Conservation (phyloP, 352 stramenopile species). For the Phytopythium aichiense region DNA sequence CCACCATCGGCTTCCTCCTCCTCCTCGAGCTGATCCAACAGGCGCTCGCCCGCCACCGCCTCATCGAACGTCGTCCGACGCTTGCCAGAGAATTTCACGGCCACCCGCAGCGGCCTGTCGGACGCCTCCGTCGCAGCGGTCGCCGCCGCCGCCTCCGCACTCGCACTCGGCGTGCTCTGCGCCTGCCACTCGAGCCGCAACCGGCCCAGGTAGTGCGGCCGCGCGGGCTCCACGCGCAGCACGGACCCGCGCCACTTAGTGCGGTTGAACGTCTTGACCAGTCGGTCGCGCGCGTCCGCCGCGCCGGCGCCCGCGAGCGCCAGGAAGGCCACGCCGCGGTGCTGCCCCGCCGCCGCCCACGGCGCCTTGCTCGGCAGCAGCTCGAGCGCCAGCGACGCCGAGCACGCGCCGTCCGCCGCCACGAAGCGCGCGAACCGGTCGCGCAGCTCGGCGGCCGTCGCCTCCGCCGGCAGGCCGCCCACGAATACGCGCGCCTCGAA, state of each 20-base stretch:
- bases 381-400: constrained; percentile 34
- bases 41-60: neutral
- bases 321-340: constrained; percentile 61
- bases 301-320: constrained; percentile 34
- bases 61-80: constrained; percentile 6
- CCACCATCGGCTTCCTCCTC: constrained; percentile 7
- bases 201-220: constrained; percentile 39
- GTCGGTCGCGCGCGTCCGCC: constrained; percentile 22
- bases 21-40: constrained; percentile 5
- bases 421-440: constrained; percentile 64
- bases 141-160: neutral
- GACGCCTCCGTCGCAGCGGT: neutral
- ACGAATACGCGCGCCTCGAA: constrained; percentile 54
- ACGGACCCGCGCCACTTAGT: constrained; percentile 70
- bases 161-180: neutral
- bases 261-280: constrained; percentile 63
- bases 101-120: neutral
- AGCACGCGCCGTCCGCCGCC: constrained; percentile 3
- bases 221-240: constrained; percentile 55
- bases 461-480: constrained; percentile 47
- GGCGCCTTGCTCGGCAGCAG: constrained; percentile 25
- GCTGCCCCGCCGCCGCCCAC: constrained; percentile 10
- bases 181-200: constrained; percentile 36
- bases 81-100: neutral
- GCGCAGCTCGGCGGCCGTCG: constrained; percentile 40